Evolutionary conservation across 139 green algal genomes (phyloP).

Genomic region (Penium margaritaceum): DNA sequence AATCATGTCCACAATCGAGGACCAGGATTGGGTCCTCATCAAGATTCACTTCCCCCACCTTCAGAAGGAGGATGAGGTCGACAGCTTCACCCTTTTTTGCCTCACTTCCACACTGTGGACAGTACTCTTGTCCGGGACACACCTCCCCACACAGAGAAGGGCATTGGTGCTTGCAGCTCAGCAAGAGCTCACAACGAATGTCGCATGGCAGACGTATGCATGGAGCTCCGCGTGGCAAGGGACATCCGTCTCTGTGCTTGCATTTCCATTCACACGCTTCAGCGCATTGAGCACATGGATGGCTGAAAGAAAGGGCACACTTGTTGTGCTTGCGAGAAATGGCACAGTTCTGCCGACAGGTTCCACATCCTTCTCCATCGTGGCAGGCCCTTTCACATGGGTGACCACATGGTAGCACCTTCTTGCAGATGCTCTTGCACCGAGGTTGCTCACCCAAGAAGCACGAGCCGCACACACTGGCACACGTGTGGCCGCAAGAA

Average conservation of each 20-base stretch:
- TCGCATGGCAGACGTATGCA: slow-evolving; percentile 65
- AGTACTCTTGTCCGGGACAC: slow-evolving; percentile 46
- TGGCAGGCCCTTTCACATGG: slow-evolving; percentile 9
- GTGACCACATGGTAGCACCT: slow-evolving; percentile 31
- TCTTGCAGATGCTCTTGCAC: too few species aligned
- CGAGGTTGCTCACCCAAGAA: too few species aligned
- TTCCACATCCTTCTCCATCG: neutral
- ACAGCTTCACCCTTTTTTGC: slow-evolving; percentile 38
- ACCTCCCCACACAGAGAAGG: slow-evolving; percentile 54
- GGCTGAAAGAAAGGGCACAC: slow-evolving; percentile 38
- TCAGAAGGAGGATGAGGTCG: slow-evolving; percentile 50
- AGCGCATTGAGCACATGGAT: slow-evolving; percentile 53
- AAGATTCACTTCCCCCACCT: slow-evolving; percentile 46
- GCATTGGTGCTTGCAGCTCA: slow-evolving; percentile 57
- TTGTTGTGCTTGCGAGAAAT: slow-evolving; percentile 31
- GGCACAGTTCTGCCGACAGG: slow-evolving; percentile 9
- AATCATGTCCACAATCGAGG: slow-evolving; percentile 57
- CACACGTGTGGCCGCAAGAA: too few species aligned
- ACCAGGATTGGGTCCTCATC: slow-evolving; percentile 55
- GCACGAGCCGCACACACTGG: too few species aligned
- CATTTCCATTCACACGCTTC: slow-evolving; percentile 59
- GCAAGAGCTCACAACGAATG: slow-evolving; percentile 48
- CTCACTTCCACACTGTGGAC: slow-evolving; percentile 24
- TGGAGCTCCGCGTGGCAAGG: slow-evolving; percentile 57
- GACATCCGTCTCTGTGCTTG: slow-evolving; percentile 53